Base-by-base conservation (phyloP, 179 eudicot genomes). In the Amaranthus tricolor region DNA sequence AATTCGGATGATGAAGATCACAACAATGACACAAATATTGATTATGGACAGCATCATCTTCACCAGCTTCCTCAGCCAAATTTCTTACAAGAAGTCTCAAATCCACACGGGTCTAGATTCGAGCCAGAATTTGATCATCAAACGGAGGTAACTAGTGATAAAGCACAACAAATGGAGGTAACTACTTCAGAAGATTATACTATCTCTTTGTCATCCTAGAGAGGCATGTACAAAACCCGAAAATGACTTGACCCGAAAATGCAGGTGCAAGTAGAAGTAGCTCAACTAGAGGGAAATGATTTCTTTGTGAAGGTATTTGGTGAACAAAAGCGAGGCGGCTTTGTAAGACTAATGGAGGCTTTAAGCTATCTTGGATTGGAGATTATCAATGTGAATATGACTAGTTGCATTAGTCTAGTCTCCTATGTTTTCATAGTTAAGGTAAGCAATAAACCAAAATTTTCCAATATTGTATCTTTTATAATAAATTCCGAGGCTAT, bases 251-350 rank as follows among this genome's bases (percentile, higher is more conserved):
- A 4, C 6, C 49, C 6, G 31, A 19, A 5, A 66, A 61, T 75
- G 79, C 69, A 95, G 99, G 97, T 94, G 14, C 97, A 91, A 88
- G 98, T 95, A 56, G 93, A 93, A 76, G 96, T 95, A 31, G 87
- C 78, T 19, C 89, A 87, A 58, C 65, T 93, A 57, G 93, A 91
- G 52, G 98, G 88, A 63, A 93, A 95, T 68, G 92, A 95, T 80
- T 89, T 90, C 79, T 89, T 85, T 72, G 88, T 93, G 68, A 93
- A 91, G 83, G 90, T 95, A 14, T 90, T 95, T 11, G 87, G 97
- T 11, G 97, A 90, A 82, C 91, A 92, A 80, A 92, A 83, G 83
- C 66, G 81, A 63, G 96, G 99, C 6, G 96, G 97, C 11, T 90
- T 95, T 77, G 95, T 88, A 78, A 89, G 88, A 76, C 72, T 93